Evolutionary conservation across 306 rosid genomes (phyloP), one percentile per base, ranked within the genome.

Genomic region (Cicer bijugum): DNA sequence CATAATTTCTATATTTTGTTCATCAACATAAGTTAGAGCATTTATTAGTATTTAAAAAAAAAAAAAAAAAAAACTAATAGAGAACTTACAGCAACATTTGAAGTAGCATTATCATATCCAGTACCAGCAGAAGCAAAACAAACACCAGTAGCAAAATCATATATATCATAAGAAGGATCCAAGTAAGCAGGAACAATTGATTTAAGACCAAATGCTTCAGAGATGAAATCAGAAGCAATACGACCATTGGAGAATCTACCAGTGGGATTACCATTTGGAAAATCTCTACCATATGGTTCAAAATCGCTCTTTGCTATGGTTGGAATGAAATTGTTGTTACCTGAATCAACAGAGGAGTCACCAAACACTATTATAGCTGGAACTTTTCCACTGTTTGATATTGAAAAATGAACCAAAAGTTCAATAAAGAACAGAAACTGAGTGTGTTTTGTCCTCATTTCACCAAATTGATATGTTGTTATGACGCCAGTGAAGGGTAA

Each of bases 41-140:
- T 20, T 20, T 20, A 23, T 23, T 23, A 23, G 33, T 23, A 23
- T 23, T 3, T 4, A 28, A 23, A 23, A 23, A 2, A 17, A 17
- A 17, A 17, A 37, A 28, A 23, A 23, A 23, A 2, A 17, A 17
- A 17, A 17, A 37, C 7, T 39, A 8, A 3, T 15, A 15, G 51
- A 8, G 16, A 1, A 79, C 89, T 83, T 77, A 88, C 96, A 12
- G 71, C 84, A 19, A 90, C 88, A 60, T 55, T 75, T 14, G 92
- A 62, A 81, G 89, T 88, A 40, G 81, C 80, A 47, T 86, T 88
- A 71, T 90, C 96, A 75, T 20, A 90, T 58, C 92, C 92, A 60
- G 92, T 83, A 42, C 89, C 85, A 46, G 92, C 90, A 45, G 89
- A 89, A 15, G 96, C 96, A 79, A 87, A 89, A 75, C 92, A 90